These are phyloP conservation scores for Casuarina cunninghamiana DNA, from an alignment of 306 rosid species.

Conservation along the genomic window DNA sequence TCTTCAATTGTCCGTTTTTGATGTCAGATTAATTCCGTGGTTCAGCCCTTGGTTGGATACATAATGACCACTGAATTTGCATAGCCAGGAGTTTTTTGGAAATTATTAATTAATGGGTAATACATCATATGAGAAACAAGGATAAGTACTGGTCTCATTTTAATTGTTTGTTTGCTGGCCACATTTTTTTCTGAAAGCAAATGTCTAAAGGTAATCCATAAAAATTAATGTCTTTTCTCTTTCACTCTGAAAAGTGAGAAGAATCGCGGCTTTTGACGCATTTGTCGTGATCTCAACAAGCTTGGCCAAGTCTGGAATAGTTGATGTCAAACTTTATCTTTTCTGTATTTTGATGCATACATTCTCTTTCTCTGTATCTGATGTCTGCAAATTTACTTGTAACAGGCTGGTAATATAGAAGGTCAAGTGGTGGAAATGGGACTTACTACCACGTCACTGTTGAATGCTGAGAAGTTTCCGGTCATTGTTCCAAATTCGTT, in stretches of 20 bases:
- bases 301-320: background rate
- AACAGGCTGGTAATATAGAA: slow-evolving; percentile 89
- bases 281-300: slow-evolving; percentile 1
- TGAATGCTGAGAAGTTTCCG: slow-evolving; percentile 88
- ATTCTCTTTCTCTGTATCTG: background rate
- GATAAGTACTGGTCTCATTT: background rate
- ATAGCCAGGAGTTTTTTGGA: background rate
- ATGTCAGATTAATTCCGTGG: background rate
- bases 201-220: background rate
- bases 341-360: background rate
- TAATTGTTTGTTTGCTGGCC: background rate
- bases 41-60: background rate
- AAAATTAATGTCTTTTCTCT: background rate
- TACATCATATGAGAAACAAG: background rate
- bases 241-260: background rate
- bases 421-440: slow-evolving; percentile 98
- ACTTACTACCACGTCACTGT: slow-evolving; percentile 75
- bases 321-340: background rate
- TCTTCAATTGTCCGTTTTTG: background rate
- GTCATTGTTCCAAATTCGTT: slow-evolving; percentile 86
- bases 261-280: background rate
- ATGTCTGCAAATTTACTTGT: slow-evolving; percentile 16
- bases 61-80: background rate
- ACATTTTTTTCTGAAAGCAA: background rate
- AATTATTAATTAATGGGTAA: background rate